phyloP scores from a whole-genome alignment of 176 grass and related monocot genomes.

The Melocanna baccifera region DNA sequence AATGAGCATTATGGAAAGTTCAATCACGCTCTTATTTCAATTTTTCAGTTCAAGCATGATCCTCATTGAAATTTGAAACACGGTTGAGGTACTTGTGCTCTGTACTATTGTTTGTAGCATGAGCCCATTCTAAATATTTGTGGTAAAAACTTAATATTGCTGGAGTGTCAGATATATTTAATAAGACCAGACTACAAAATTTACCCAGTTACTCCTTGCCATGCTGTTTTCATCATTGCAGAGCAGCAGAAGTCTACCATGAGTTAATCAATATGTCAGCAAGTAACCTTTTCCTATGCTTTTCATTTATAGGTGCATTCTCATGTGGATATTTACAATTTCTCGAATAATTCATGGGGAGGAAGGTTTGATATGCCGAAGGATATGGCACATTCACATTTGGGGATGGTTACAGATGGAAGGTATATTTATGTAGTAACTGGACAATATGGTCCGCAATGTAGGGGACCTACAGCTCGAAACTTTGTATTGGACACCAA shows the following conservation, averaged over 20 bases:
- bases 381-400: conserved; percentile 98
- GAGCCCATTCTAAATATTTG: background rate
- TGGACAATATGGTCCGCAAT: conserved; percentile 89
- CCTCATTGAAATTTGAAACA: background rate
- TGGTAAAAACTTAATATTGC: background rate
- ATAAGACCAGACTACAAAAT: background rate
- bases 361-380: conserved; percentile 88
- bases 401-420: conserved; percentile 96
- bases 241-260: background rate
- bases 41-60: background rate
- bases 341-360: conserved; percentile 87
- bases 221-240: background rate
- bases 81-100: background rate
- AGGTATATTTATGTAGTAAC: conserved; percentile 88
- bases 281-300: background rate
- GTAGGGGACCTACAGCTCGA: conserved; percentile 84
- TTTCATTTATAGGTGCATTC: conserved; percentile 79
- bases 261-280: conserved; percentile 17
- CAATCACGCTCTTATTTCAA: background rate
- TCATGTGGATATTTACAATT: conserved; percentile 95
- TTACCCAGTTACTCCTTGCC: background rate
- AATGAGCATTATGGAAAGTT: background rate
- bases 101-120: background rate
- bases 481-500: conserved; percentile 91
- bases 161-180: background rate